Base-by-base conservation (phyloP, 2,329 filamentous ascomycete species). In the Fusarium compactum region DNA sequence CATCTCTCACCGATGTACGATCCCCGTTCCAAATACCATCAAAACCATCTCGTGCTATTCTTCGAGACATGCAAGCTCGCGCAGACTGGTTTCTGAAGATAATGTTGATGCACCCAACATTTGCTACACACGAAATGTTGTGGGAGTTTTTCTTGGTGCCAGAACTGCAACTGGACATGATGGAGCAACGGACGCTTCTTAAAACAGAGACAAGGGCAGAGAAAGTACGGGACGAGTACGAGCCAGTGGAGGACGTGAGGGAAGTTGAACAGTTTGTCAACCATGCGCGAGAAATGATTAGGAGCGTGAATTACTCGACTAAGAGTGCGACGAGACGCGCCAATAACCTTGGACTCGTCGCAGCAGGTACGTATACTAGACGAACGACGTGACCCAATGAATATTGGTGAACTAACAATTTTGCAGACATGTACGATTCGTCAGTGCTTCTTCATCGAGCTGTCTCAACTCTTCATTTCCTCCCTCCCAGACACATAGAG, bases 121-220 rank as follows among this genome's bases (percentile, higher is more conserved):
- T 99, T 77, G 89, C 94, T 1, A 97, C 93, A 1, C 97, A 99
- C 77, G 96, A 99, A 82, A 94, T 98, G 78, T 86, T 99, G 4
- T 99, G 96, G 97, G 96, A 99, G 76, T 99, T 99, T 82, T 97
- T 99, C 80, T 86, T 99, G 1, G 95, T 99, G 15, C 96, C 96
- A 2, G 96, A 99, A 73, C 89, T 99, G 52, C 93, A 97, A 77
- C 87, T 93, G 1, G 90, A 94, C 22, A 94, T 95, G 88, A 95
- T 98, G 86, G 91, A 93, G 56, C 91, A 97, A 78, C 89, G 96
- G 52, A 97, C 93, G 69, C 90, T 90, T 58, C 89, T 94, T 67
- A 99, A 99, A 81, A 92, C 94, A 6, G 91, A 95, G 78, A 89
- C 91, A 0, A 88, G 95, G 29, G 85, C 89, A 5, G 96, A 99